Conservation (phyloP, 2,329 filamentous ascomycete genomes). For the Anthostomella pinea region DNA sequence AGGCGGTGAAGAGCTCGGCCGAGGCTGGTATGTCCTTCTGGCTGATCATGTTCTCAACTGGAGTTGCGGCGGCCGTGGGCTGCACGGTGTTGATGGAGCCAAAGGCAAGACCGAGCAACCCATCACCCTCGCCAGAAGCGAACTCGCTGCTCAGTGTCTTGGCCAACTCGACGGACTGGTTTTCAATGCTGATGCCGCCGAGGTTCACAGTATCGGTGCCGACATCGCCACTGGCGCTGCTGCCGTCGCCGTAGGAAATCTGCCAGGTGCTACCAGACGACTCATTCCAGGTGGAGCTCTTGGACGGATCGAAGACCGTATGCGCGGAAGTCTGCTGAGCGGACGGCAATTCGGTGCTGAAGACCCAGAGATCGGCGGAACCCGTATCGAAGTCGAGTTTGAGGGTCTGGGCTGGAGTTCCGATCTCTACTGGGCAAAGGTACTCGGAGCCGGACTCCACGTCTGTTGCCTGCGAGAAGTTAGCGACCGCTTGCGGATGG, state of each 20-base stretch:
- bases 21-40: constrained; percentile 43
- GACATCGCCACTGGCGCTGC: constrained; percentile 62
- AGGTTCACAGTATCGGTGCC: constrained; percentile 61
- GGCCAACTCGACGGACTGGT: constrained; percentile 65
- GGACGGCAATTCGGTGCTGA: constrained; percentile 49
- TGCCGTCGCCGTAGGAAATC: constrained; percentile 67
- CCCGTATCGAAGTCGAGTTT: constrained; percentile 69
- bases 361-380: constrained; percentile 67
- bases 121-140: constrained; percentile 53
- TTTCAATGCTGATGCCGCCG: constrained; percentile 58
- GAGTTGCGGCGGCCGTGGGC: constrained; percentile 47
- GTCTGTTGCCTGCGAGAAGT: constrained; percentile 51
- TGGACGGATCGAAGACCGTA: constrained; percentile 56
- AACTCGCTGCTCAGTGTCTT: constrained; percentile 58
- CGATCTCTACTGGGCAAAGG: constrained; percentile 61
- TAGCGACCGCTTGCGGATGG: not conserved
- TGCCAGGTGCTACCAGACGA: constrained; percentile 53
- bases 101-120: constrained; percentile 65
- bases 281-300: constrained; percentile 59
- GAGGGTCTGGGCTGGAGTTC: constrained; percentile 60
- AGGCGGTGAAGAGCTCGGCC: constrained; percentile 61
- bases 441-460: no score
- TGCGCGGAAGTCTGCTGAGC: constrained; percentile 41
- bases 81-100: constrained; percentile 61
- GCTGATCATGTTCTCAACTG: constrained; percentile 67